Conservation (phyloP, 768 basidiomycete genomes). For the Collybiopsis confluens region DNA sequence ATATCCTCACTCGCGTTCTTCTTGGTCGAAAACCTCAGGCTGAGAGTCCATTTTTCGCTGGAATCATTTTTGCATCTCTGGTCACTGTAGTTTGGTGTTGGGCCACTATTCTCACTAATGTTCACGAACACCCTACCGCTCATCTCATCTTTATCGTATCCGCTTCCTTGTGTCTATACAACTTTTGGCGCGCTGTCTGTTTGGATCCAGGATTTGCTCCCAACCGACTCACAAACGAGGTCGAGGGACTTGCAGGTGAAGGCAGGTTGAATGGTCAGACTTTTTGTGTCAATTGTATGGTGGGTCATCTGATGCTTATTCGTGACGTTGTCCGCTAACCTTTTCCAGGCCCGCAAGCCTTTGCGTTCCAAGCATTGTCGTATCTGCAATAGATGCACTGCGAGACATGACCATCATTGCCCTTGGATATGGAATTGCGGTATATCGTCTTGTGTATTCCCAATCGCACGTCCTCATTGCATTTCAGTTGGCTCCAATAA, state of each 20-base stretch:
- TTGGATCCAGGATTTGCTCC: conserved; percentile 69
- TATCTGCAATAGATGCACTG: conserved; percentile 84
- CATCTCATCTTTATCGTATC: conserved; percentile 74
- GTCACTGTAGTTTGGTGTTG: conserved; percentile 85
- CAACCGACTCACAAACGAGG: not conserved
- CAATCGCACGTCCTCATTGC: conserved; percentile 3
- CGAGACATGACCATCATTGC: conserved; percentile 93
- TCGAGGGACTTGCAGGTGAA: conserved; percentile 86
- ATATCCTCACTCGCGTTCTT: conserved; percentile 82
- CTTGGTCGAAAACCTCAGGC: conserved; percentile 79
- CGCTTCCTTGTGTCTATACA: conserved; percentile 74
- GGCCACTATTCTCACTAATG: conserved; percentile 75
- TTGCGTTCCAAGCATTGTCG: conserved; percentile 95
- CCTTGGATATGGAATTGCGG: conserved; percentile 99
- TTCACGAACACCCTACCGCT: conserved; percentile 67
- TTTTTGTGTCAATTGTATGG: conserved; percentile 96
- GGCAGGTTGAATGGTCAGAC: conserved; percentile 92
- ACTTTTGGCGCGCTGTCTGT: conserved; percentile 86
- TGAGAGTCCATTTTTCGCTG: conserved; percentile 91
- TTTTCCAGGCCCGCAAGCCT: conserved; percentile 79
- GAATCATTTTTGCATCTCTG: conserved; percentile 82
- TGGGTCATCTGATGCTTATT: conserved; percentile 23
- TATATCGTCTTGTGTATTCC: conserved; percentile 31
- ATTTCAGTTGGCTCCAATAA: conserved; percentile 81
- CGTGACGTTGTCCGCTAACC: not conserved